Conservation (phyloP, 1,139 yeast genomes). For the Pichia sp. region DNA sequence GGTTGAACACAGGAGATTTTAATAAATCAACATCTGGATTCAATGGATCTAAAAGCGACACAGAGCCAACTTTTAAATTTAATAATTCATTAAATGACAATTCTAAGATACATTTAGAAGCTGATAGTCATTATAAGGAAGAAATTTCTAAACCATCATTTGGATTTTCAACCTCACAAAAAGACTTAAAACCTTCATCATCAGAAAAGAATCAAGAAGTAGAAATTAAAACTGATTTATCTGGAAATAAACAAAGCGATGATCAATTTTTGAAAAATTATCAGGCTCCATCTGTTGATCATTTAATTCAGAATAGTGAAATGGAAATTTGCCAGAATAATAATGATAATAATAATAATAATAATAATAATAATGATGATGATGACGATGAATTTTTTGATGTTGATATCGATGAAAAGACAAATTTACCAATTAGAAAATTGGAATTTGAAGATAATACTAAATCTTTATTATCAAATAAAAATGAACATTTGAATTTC, state of each 20-base stretch:
- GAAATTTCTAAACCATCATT: background rate
- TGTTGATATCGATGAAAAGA: constrained; percentile 32
- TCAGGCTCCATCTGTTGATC: constrained; percentile 12
- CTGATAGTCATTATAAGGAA: too few species aligned
- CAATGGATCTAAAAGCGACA: background rate
- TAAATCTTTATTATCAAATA: constrained; percentile 1
- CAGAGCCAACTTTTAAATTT: background rate
- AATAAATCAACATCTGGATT: background rate
- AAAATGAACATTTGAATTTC: constrained; percentile 4
- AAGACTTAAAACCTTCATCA: background rate
- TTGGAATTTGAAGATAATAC: constrained; percentile 31
- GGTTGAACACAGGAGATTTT: too few species aligned
- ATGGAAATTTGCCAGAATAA: background rate
- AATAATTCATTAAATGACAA: too few species aligned
- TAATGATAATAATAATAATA: constrained; percentile 1
- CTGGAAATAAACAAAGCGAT: constrained; percentile 6
- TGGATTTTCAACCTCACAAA: background rate
- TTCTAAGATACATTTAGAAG: too few species aligned
- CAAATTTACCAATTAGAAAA: constrained; percentile 34
- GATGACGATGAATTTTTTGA: constrained; percentile 21
- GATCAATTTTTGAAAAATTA: constrained; percentile 14
- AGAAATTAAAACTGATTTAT: background rate
- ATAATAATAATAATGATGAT: background rate
- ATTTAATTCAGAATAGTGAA: constrained; percentile 4
- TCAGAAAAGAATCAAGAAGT: background rate